Conservation (phyloP, 1,139 yeast species). For the Kodamaea plutei region DNA sequence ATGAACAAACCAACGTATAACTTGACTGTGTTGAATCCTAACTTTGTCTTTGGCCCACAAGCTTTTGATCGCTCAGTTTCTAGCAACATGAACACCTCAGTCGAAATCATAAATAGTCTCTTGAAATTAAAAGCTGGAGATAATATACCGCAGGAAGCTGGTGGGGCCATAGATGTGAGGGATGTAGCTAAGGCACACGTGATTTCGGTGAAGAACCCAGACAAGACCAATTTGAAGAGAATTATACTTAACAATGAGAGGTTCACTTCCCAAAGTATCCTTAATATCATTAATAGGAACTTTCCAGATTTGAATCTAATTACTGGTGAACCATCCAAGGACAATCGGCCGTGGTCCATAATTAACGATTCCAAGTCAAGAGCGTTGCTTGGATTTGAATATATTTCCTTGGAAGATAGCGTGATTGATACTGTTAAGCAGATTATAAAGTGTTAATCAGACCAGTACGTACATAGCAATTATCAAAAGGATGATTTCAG, state of each 20-base stretch:
- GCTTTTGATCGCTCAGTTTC: conserved; percentile 18
- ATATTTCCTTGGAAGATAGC: conserved; percentile 31
- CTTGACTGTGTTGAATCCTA: conserved; percentile 17
- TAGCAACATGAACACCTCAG: conserved; percentile 16
- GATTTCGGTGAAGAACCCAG: conserved; percentile 25
- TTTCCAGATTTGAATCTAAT: conserved; percentile 11
- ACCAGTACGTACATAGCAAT: no score
- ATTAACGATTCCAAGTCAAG: conserved; percentile 19
- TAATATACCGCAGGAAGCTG: conserved; percentile 17
- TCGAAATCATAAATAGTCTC: conserved; percentile 18
- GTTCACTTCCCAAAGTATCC: conserved; percentile 29
- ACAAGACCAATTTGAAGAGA: conserved; percentile 22
- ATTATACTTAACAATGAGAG: conserved; percentile 25
- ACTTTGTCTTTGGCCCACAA: conserved; percentile 27
- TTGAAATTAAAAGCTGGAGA: conserved; percentile 18
- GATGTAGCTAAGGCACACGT: conserved; percentile 38
- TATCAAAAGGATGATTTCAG: no score
- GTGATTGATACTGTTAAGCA: conserved; percentile 44
- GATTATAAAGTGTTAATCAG: no score
- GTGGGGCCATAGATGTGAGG: conserved; percentile 38
- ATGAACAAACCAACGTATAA: conserved; percentile 15
- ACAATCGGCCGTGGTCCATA: neutral
- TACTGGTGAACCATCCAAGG: conserved; percentile 3
- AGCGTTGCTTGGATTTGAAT: conserved; percentile 32
- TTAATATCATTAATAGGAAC: conserved; percentile 22